These are phyloP conservation scores for Pyrenophora teres DNA, from an alignment of 2,329 filamentous ascomycete species.

Conservation along the genomic window DNA sequence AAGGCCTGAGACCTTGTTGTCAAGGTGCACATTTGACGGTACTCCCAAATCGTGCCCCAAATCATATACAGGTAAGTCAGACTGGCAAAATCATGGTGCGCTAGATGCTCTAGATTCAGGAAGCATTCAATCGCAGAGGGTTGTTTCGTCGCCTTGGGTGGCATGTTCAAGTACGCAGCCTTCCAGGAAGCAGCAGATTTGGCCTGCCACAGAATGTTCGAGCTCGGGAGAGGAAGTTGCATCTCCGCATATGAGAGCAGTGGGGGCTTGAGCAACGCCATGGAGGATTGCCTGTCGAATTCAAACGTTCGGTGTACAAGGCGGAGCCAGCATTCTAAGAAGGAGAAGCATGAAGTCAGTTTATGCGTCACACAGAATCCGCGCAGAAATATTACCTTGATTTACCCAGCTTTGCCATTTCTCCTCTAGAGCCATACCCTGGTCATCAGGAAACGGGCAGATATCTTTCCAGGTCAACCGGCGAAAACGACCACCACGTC, in stretches of 20 bases:
- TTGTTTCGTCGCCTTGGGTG: conserved; percentile 16
- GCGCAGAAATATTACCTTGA: conserved; percentile 63
- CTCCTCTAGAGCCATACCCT: conserved; percentile 60
- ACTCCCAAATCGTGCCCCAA: conserved; percentile 70
- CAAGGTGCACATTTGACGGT: conserved; percentile 63
- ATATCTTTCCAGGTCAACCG: conserved; percentile 60
- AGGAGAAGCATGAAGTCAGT: no score
- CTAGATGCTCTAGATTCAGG: conserved; percentile 30
- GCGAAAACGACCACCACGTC: conserved; percentile 63
- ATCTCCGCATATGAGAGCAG: conserved; percentile 72
- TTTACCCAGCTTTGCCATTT: conserved; percentile 71
- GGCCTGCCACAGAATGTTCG: conserved; percentile 68
- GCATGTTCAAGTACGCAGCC: conserved; percentile 56
- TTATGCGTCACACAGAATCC: no score
- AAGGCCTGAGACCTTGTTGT: conserved; percentile 50
- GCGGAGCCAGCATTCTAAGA: conserved; percentile 49
- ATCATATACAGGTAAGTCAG: conserved; percentile 68
- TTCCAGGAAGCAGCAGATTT: conserved; percentile 69
- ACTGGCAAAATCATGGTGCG: conserved; percentile 46
- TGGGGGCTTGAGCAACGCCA: conserved; percentile 67
- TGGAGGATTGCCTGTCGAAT: conserved; percentile 69
- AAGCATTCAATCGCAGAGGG: conserved; percentile 40
- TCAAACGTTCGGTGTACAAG: conserved; percentile 69
- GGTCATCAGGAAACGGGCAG: conserved; percentile 58
- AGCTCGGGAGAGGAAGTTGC: conserved; percentile 66